phyloP scores from a whole-genome alignment of 768 basidiomycete species.

The Amanita rubescens region DNA sequence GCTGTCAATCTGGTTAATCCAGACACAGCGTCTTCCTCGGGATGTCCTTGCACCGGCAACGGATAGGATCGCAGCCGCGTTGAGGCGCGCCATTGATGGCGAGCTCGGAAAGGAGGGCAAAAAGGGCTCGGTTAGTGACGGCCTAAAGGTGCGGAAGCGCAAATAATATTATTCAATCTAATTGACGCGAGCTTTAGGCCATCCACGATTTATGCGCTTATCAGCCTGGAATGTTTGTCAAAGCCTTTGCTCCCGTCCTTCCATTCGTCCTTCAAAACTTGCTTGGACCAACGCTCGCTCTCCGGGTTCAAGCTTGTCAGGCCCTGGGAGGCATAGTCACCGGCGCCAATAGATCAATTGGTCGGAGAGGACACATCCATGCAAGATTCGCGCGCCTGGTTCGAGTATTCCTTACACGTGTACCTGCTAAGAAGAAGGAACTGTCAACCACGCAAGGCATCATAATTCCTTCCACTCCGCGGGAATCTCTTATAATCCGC shows the following conservation, averaged over 20 bases:
- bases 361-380: conserved; percentile 30
- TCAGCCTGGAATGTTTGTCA: conserved; percentile 62
- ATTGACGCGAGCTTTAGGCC: conserved; percentile 36
- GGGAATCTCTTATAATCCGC: conserved; percentile 50
- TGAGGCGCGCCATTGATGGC: conserved; percentile 73
- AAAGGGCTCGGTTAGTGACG: conserved; percentile 75
- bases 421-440: conserved; percentile 29
- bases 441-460: conserved; percentile 18
- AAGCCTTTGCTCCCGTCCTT: conserved; percentile 48
- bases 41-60: conserved; percentile 53
- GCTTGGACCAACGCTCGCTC: conserved; percentile 53
- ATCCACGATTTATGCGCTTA: conserved; percentile 61
- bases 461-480: conserved; percentile 9
- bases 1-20: conserved; percentile 67
- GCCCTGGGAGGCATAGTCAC: conserved; percentile 65
- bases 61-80: conserved; percentile 61
- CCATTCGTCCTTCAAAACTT: conserved; percentile 57
- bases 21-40: conserved; percentile 60
- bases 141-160: conserved; percentile 51
- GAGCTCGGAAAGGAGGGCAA: conserved; percentile 87
- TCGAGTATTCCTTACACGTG: conserved; percentile 38
- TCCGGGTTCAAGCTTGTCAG: conserved; percentile 68
- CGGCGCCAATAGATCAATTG: conserved; percentile 42
- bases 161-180: background rate
- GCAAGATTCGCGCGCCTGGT: conserved; percentile 44